Evolutionary conservation across 23 red algal genomes (phyloP).

Genomic region (Gracilaria domingensis): DNA sequence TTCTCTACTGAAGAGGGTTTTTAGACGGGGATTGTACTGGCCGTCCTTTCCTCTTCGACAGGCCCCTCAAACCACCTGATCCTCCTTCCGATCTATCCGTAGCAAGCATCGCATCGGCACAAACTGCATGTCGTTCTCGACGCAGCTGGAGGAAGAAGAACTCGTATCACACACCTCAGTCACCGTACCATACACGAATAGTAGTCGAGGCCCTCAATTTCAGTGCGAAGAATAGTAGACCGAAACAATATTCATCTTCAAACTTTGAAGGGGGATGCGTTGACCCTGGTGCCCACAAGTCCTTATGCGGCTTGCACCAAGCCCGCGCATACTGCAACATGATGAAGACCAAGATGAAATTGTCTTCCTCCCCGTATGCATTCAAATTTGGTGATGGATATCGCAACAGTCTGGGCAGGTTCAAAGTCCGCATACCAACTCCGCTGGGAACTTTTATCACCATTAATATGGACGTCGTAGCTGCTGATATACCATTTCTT

Average conservation of each 20-base stretch:
- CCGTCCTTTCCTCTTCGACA: not conserved
- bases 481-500: slow-evolving; percentile 6
- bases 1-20: not conserved
- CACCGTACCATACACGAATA: not conserved
- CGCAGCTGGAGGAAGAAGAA: too few relatives aligned
- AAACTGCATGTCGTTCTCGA: too few relatives aligned
- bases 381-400: slow-evolving; percentile 20
- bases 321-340: slow-evolving; percentile 13
- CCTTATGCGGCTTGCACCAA: not conserved
- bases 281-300: not conserved
- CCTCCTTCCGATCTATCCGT: too few relatives aligned
- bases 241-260: not conserved
- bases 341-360: not conserved
- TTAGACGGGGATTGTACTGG: not conserved
- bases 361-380: not conserved
- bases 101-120: too few relatives aligned
- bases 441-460: not conserved
- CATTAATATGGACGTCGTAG: not conserved
- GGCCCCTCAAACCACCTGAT: not conserved
- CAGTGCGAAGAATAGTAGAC: too few relatives aligned
- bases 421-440: not conserved
- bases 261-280: not conserved
- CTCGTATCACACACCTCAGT: too few relatives aligned
- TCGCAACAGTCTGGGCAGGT: not conserved
- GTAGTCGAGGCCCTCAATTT: not conserved